phyloP scores from a whole-genome alignment of 2,329 filamentous ascomycete species.

The Didymella glomerata region DNA sequence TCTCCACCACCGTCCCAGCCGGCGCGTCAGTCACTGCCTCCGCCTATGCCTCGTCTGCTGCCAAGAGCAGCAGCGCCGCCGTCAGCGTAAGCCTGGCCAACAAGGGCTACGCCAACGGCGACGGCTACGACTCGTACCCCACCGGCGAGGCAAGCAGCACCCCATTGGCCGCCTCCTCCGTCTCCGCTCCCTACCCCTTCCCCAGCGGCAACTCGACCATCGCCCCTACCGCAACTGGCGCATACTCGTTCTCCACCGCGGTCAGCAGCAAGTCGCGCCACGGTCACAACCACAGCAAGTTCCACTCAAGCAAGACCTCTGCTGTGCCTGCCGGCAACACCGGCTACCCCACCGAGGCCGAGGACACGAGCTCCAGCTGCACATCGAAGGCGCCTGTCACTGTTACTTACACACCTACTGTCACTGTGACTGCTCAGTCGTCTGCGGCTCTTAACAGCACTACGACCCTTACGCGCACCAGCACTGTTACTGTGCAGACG shows the following conservation, averaged over 20 bases:
- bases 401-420: conserved; percentile 41
- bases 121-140: conserved; percentile 1
- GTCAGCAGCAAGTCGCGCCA: conserved; percentile 11
- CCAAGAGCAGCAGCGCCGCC: conserved; percentile 1
- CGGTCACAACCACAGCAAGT: conserved; percentile 23
- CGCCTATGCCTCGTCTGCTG: not conserved
- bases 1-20: conserved; percentile 11
- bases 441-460: conserved; percentile 24
- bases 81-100: conserved; percentile 25
- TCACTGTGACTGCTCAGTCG: conserved; percentile 34
- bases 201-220: conserved; percentile 15
- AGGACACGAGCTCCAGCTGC: conserved; percentile 26
- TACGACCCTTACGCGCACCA: conserved; percentile 37
- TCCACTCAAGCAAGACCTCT: conserved; percentile 16
- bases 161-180: not conserved
- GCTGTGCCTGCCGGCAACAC: conserved; percentile 21
- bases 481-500: conserved; percentile 35
- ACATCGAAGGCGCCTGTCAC: conserved; percentile 27
- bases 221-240: conserved; percentile 15
- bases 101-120: conserved; percentile 23
- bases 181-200: conserved; percentile 13
- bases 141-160: not conserved
- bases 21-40: conserved; percentile 19
- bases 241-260: conserved; percentile 1
- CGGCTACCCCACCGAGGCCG: conserved; percentile 11